These are phyloP conservation scores for Suillus americanus DNA, from an alignment of 768 basidiomycete species.

Conservation along the genomic window DNA sequence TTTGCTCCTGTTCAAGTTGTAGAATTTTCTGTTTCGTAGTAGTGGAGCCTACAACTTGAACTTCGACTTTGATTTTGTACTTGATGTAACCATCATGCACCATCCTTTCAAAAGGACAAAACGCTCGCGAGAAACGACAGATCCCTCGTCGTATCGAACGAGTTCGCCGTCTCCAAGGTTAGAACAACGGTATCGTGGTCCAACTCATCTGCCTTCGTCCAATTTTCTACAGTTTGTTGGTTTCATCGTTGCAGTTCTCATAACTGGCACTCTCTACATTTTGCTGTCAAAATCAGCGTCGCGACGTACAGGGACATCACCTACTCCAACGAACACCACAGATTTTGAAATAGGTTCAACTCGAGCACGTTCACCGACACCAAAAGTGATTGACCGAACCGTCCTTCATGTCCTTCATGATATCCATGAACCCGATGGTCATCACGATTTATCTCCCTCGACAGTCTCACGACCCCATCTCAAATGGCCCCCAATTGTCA, in stretches of 20 bases:
- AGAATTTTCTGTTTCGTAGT: neutral
- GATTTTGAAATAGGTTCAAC: neutral
- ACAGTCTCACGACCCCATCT: neutral
- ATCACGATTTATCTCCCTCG: neutral
- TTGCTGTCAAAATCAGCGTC: constrained; percentile 18
- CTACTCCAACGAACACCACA: neutral
- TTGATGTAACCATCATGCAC: too few species aligned
- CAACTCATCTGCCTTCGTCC: neutral
- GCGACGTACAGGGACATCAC: constrained; percentile 1
- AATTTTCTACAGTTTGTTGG: constrained; percentile 2
- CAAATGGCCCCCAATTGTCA: constrained; percentile 36
- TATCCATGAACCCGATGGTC: neutral
- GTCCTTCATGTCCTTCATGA: neutral
- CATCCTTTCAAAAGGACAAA: constrained; percentile 14
- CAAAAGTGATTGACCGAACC: neutral
- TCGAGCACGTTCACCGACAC: neutral
- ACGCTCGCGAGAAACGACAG: constrained; percentile 11
- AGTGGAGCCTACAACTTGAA: neutral
- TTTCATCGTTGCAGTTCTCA: constrained; percentile 15
- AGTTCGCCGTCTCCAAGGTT: neutral
- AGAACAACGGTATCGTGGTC: neutral
- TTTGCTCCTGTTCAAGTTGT: neutral
- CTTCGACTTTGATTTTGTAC: neutral
- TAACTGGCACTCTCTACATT: constrained; percentile 24
- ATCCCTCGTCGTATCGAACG: neutral